Conservation (phyloP, 2,329 filamentous ascomycete genomes). For the Cercospora zeina region DNA sequence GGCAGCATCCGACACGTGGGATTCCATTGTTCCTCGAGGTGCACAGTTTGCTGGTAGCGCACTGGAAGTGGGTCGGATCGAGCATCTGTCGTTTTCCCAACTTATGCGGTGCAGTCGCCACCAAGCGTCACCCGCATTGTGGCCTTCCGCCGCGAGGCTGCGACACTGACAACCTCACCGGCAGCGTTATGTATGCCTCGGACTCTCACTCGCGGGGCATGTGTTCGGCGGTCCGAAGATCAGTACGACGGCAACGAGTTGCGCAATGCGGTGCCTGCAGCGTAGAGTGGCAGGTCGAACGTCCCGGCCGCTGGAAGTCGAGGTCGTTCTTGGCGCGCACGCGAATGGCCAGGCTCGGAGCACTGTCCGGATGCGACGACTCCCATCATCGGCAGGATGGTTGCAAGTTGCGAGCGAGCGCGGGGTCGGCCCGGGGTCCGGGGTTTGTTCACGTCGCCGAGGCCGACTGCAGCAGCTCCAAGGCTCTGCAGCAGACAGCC, state of each 20-base stretch:
- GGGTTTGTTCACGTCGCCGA: no score
- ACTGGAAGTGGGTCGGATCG: not conserved
- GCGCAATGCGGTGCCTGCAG: not conserved
- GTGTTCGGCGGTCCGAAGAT: not conserved
- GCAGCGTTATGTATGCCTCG: not conserved
- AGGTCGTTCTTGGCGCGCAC: not conserved
- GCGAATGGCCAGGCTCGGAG: not conserved
- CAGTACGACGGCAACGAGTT: not conserved
- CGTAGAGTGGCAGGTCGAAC: no score
- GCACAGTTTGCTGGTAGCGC: not conserved
- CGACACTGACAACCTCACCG: not conserved
- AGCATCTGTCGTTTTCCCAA: not conserved
- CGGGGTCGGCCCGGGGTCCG: no score
- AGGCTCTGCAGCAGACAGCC: no score
- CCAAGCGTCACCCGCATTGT: conserved; percentile 1
- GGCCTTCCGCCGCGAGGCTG: not conserved
- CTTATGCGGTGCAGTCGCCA: conserved; percentile 3
- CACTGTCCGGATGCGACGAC: not conserved
- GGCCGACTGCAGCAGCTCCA: no score
- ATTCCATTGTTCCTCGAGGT: not conserved
- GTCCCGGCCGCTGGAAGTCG: no score
- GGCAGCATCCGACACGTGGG: not conserved
- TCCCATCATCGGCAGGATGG: not conserved
- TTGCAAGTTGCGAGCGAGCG: no score
- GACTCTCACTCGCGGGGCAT: not conserved